phyloP scores from a whole-genome alignment of 805 yeast species.

The Ogataea haglerorum region DNA sequence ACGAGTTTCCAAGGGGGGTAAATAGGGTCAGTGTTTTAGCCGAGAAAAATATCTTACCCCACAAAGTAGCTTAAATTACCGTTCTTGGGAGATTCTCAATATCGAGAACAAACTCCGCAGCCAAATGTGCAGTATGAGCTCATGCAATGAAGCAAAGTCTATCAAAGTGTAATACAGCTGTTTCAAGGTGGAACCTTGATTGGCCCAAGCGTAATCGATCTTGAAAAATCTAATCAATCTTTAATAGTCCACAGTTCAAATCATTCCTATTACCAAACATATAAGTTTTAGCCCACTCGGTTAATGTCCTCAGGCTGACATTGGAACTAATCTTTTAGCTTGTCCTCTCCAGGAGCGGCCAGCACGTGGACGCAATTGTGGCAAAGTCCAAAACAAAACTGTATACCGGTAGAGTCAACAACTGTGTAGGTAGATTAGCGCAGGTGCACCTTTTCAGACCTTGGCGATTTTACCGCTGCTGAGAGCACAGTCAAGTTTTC shows the following conservation, averaged over 20 bases:
- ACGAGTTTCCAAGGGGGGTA: no score
- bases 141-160: no score
- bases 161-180: no score
- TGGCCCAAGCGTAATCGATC: no score
- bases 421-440: constrained; percentile 8
- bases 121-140: no score
- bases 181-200: no score
- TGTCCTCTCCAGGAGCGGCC: constrained; percentile 26
- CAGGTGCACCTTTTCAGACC: not conserved
- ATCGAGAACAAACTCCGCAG: no score
- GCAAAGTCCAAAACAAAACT: constrained; percentile 28
- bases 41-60: not conserved
- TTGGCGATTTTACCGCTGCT: constrained; percentile 20
- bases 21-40: not conserved
- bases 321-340: constrained; percentile 17
- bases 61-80: not conserved
- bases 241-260: not conserved
- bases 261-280: constrained; percentile 18
- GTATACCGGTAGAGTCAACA: constrained; percentile 28
- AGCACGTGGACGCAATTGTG: constrained; percentile 29
- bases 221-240: no score
- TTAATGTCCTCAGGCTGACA: constrained; percentile 23
- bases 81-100: no score
- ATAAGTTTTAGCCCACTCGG: constrained; percentile 24
- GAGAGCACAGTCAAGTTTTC: constrained; percentile 16